Evolutionary conservation across 768 basidiomycete species (phyloP).

Genomic region (Mycena kentingensis): DNA sequence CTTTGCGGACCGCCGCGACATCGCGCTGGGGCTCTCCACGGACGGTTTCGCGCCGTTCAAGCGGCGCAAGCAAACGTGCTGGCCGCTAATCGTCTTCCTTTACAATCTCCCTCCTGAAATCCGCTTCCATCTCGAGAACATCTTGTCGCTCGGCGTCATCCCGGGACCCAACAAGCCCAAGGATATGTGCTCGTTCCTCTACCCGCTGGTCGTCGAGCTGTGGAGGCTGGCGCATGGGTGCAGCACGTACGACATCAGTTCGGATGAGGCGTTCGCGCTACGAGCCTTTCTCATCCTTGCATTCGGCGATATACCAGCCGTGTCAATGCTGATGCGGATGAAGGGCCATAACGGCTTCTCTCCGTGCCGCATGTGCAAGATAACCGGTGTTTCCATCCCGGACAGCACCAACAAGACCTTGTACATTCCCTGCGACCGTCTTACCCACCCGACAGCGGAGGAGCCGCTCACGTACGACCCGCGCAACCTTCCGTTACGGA

Average conservation of each 20-base stretch:
- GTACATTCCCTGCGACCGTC: conserved; percentile 33
- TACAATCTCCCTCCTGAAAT: conserved; percentile 47
- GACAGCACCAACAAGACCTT: conserved; percentile 15
- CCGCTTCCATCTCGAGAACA: too few species aligned
- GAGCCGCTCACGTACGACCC: not conserved
- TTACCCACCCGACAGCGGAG: conserved; percentile 19
- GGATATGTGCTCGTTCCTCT: conserved; percentile 41
- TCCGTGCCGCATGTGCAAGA: conserved; percentile 35
- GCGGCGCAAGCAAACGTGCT: conserved; percentile 31
- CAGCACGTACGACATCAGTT: too few species aligned
- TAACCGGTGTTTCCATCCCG: conserved; percentile 25
- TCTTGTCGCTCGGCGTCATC: conserved; percentile 41
- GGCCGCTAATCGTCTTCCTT: conserved; percentile 43
- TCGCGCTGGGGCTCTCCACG: conserved; percentile 44
- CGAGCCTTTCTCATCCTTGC: conserved; percentile 32
- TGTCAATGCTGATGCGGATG: conserved; percentile 27
- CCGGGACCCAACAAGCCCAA: conserved; percentile 43
- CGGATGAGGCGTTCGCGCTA: conserved; percentile 36
- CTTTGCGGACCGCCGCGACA: conserved; percentile 41
- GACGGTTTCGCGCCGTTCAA: conserved; percentile 48
- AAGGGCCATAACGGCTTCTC: conserved; percentile 41
- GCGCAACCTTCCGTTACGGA: conserved; percentile 13
- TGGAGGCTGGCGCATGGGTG: too few species aligned
- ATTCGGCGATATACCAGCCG: conserved; percentile 36
- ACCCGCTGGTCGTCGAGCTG: conserved; percentile 38